A percentile compares a stretch with the other conserved stretches of the same genome.
Conservation (phyloP, 345 rosid species). For the Carallia brachiata region DNA sequence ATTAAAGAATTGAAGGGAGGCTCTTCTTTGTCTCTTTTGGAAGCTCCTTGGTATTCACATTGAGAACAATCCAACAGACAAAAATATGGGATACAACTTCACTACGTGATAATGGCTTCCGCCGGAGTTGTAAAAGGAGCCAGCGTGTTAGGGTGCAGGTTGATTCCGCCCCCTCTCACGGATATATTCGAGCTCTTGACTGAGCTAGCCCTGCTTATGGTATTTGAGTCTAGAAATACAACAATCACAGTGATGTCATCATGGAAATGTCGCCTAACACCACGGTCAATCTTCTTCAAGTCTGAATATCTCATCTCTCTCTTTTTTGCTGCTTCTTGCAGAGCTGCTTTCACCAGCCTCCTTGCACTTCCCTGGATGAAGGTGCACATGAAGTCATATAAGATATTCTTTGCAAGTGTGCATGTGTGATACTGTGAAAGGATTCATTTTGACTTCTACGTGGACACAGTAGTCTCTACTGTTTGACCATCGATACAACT, state of each 20-base stretch:
- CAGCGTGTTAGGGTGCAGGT: conserved; percentile 46
- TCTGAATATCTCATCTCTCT: conserved; percentile 96
- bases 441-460: background rate
- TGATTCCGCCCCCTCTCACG: conserved; percentile 69
- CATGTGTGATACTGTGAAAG: background rate
- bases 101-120: conserved; percentile 39
- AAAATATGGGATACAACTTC: conserved; percentile 14
- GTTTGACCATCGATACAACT: too few relatives aligned
- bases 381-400: background rate
- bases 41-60: conserved; percentile 52
- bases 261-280: conserved; percentile 90
- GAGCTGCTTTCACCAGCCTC: conserved; percentile 77
- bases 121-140: conserved; percentile 59
- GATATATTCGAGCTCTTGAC: conserved; percentile 46
- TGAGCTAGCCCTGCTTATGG: conserved; percentile 52
- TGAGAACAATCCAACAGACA: conserved; percentile 27
- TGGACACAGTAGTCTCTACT: too few relatives aligned
- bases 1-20: conserved; percentile 52
- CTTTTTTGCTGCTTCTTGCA: conserved; percentile 89
- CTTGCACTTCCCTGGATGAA: conserved; percentile 72
- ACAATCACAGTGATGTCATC: conserved; percentile 88
- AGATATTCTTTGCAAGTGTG: background rate
- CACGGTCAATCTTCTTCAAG: conserved; percentile 91
- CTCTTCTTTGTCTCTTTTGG: conserved; percentile 26
- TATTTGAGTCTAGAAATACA: conserved; percentile 70